A percentile compares a stretch with the other conserved stretches of the same genome.
Conservation (phyloP, 106 monocot species). For the Dioscorea dumetorum region DNA sequence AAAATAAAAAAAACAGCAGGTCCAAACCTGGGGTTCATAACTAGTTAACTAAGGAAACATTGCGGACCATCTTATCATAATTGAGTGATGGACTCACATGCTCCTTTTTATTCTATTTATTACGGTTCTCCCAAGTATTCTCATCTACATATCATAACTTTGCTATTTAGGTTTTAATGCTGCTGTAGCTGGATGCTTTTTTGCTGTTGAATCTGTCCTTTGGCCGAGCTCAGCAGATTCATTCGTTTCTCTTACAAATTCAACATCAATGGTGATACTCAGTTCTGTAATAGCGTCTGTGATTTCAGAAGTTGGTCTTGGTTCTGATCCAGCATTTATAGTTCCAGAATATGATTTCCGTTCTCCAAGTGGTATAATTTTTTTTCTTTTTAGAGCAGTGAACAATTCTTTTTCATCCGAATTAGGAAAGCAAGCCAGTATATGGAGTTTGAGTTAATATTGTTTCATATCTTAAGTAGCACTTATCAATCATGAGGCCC, state of each 20-base stretch:
- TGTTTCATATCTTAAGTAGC: background rate
- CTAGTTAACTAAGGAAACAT: no score
- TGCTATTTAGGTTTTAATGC: slow-evolving; percentile 76
- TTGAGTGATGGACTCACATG: no score
- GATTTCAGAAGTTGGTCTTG: slow-evolving; percentile 91
- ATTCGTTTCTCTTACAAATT: slow-evolving; percentile 64
- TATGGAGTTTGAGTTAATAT: background rate
- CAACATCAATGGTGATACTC: slow-evolving; percentile 88
- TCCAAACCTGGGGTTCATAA: no score
- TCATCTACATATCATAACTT: background rate
- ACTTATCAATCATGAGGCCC: no score
- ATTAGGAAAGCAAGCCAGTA: background rate
- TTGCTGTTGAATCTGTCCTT: slow-evolving; percentile 88
- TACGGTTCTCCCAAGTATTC: no score
- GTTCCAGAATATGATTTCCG: slow-evolving; percentile 94
- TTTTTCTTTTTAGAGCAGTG: background rate
- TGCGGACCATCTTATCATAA: no score
- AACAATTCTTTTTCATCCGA: no score
- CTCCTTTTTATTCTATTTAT: no score
- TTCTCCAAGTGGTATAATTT: slow-evolving; percentile 67
- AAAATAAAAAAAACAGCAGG: no score
- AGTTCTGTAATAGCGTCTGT: slow-evolving; percentile 92
- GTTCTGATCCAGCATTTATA: slow-evolving; percentile 80
- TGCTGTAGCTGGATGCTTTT: slow-evolving; percentile 89
- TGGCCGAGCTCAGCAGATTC: slow-evolving; percentile 68